Evolutionary conservation across 345 rosid species (phyloP).

Genomic region (Tarenaya hassleriana): DNA sequence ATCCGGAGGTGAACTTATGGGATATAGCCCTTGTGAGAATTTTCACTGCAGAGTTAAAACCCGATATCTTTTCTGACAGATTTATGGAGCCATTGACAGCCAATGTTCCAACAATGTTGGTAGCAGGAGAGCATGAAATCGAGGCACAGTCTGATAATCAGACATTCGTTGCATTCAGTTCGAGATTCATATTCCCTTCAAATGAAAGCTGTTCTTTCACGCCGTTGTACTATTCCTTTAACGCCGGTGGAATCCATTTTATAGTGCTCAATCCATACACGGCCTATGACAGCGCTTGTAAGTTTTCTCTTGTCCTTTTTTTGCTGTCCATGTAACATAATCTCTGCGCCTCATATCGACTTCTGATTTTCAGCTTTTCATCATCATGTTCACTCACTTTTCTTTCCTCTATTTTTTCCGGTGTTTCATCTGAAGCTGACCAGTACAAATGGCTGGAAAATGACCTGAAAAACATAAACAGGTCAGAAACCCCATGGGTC

Average conservation of each 20-base stretch:
- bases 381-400: neutral
- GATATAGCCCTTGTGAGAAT: neutral
- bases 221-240: slow-evolving; percentile 68
- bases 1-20: no score
- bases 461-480: slow-evolving; percentile 49
- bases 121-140: slow-evolving; percentile 72
- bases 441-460: slow-evolving; percentile 77
- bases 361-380: neutral
- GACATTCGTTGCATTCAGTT: slow-evolving; percentile 58
- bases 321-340: neutral
- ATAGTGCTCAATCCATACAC: slow-evolving; percentile 59
- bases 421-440: slow-evolving; percentile 40
- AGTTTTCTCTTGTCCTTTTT: slow-evolving; percentile 15
- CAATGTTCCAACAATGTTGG: slow-evolving; percentile 67
- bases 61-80: slow-evolving; percentile 30
- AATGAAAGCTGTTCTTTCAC: slow-evolving; percentile 57
- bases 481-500: slow-evolving; percentile 81
- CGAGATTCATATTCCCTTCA: slow-evolving; percentile 70
- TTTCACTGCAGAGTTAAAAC: slow-evolving; percentile 2
- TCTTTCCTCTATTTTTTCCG: neutral
- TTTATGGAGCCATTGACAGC: slow-evolving; percentile 68
- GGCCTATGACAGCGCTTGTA: slow-evolving; percentile 48
- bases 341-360: neutral
- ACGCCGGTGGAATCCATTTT: slow-evolving; percentile 81
- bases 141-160: slow-evolving; percentile 46